phyloP scores from a whole-genome alignment of 2,329 filamentous ascomycete genomes.

The Epichloe sylvatica region DNA sequence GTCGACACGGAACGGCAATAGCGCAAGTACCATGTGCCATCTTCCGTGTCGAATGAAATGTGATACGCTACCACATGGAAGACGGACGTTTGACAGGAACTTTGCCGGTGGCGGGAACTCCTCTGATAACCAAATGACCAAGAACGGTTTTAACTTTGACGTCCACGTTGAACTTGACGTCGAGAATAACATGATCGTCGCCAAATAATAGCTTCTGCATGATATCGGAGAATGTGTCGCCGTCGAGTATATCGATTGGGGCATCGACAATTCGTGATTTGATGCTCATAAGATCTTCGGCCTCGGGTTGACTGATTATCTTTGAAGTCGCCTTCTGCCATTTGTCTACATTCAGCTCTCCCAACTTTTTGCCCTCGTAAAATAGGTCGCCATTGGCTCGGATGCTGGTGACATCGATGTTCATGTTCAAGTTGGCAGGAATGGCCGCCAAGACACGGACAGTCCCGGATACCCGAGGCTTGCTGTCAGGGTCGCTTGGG shows the following conservation, averaged over 20 bases:
- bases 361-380: slow-evolving; percentile 65
- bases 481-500: slow-evolving; percentile 55
- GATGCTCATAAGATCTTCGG: slow-evolving; percentile 54
- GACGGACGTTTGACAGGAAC: slow-evolving; percentile 91
- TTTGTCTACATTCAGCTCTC: slow-evolving; percentile 60
- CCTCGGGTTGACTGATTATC: slow-evolving; percentile 41
- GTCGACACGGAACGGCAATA: slow-evolving; percentile 4
- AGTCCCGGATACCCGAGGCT: slow-evolving; percentile 69
- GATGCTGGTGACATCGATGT: slow-evolving; percentile 63
- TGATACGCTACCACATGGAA: slow-evolving; percentile 17
- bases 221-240: slow-evolving; percentile 64
- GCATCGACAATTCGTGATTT: slow-evolving; percentile 63
- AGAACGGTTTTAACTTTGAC: slow-evolving; percentile 70
- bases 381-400: slow-evolving; percentile 67
- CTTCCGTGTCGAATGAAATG: slow-evolving; percentile 9
- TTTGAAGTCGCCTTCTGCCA: slow-evolving; percentile 81
- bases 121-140: slow-evolving; percentile 65
- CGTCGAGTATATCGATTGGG: slow-evolving; percentile 69
- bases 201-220: slow-evolving; percentile 72
- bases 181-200: slow-evolving; percentile 53
- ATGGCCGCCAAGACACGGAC: slow-evolving; percentile 66
- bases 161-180: slow-evolving; percentile 68
- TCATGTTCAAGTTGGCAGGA: slow-evolving; percentile 77
- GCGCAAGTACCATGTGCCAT: slow-evolving; percentile 14
- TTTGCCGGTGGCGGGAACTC: slow-evolving; percentile 72